Base-by-base conservation (phyloP, 1,284 basidiomycete genomes). In the Ustilago esculenta region DNA sequence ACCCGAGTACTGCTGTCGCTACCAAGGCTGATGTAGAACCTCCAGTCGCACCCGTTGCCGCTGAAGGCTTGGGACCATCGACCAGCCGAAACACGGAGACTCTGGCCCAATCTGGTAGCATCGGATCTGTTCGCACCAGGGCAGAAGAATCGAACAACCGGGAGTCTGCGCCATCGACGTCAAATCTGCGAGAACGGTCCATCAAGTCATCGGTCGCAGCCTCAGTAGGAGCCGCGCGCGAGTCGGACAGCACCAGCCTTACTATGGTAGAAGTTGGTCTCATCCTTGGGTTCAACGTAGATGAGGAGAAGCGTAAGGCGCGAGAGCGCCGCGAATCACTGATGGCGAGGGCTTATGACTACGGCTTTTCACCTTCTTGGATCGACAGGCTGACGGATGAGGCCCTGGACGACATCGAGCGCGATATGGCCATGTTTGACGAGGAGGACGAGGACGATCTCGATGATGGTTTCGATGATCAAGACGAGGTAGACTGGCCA, bases 251-350 rank as follows among this genome's bases (percentile, higher is more conserved):
- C 14, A 46, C 59, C 1, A 60, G 63, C 33, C 48, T 72, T 25
- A 72, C 51, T 24, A 67, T 72, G 59, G 36, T 37, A 4, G 64
- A 72, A 24, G 51, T 68, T 2, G 59, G 54, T 6, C 51, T 68
- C 34, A 72, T 72, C 21, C 57, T 72, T 14, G 69, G 59, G 18
- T 63, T 72, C 46, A 56, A 72, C 43, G 42, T 68, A 15, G 64
- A 51, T 4, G 64, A 67, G 25, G 64, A 67, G 30, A 67, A 64
- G 55, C 36, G 64, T 14, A 55, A 46, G 27, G 42, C 35, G 7
- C 12, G 18, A 20, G 32, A 59, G 27, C 57, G 53, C 12, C 44
- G 65, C 25, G 54, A 47, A 12, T 29, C 45, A 8, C 10, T 65
- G 21, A 30, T 48, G 20, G 34, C 33, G 32, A 45, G 61, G 15